Percentiles rank a stretch among this genome's conserved stretches.
phyloP scores from a whole-genome alignment of 345 rosid genomes.

The Lepidium sativum region DNA sequence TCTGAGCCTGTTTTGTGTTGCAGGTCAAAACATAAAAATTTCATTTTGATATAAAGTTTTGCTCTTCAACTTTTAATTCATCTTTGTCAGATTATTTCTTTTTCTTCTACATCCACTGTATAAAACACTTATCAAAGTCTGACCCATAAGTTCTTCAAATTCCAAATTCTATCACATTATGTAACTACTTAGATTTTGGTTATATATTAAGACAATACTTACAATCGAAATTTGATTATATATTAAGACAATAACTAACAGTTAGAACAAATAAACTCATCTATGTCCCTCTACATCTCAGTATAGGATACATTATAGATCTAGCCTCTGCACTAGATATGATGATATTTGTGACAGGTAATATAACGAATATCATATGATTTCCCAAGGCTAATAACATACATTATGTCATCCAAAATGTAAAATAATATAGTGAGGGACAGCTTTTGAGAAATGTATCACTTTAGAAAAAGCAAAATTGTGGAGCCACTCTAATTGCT shows the following conservation, averaged over 20 bases:
- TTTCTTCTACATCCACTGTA: not conserved
- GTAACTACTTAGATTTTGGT: no score
- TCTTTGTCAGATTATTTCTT: not conserved
- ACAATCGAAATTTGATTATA: not conserved
- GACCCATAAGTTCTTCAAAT: no score
- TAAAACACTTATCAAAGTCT: no score
- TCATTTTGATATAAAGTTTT: not conserved
- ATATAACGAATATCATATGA: not conserved
- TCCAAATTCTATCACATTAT: no score
- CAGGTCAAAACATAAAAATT: constrained; percentile 2
- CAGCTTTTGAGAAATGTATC: constrained; percentile 17
- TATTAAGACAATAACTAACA: no score
- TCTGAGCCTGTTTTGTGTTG: constrained; percentile 13
- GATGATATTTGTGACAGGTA: not conserved
- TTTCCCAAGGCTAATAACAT: not conserved
- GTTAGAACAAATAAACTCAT: not conserved
- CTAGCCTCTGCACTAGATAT: no score
- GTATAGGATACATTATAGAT: not conserved
- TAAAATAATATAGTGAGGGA: not conserved
- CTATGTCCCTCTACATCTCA: no score
- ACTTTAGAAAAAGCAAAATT: constrained; percentile 24
- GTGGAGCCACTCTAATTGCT: constrained; percentile 30
- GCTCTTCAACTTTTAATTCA: not conserved
- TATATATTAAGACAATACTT: no score
- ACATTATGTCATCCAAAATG: constrained; percentile 4